These are phyloP conservation scores for Phaeosphaeriaceae sp. DNA, from an alignment of 2,329 filamentous ascomycete species.

Conservation along the genomic window DNA sequence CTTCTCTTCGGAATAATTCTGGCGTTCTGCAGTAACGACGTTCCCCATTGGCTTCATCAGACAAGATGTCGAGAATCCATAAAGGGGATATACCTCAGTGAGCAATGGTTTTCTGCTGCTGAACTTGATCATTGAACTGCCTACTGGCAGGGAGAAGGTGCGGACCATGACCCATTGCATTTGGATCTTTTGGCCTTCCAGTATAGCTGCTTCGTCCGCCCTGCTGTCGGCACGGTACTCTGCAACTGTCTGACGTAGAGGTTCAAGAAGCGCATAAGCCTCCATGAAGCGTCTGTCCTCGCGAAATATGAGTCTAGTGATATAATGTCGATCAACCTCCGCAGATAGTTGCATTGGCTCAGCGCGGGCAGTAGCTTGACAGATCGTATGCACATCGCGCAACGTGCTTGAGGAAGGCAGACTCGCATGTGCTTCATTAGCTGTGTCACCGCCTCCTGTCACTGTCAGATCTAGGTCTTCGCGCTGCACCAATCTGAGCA, in stretches of 20 bases:
- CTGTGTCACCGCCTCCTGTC: conserved; percentile 22
- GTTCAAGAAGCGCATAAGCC: conserved; percentile 83
- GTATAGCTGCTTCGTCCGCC: conserved; percentile 84
- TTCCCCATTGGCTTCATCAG: conserved; percentile 91
- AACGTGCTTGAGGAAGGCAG: conserved; percentile 19
- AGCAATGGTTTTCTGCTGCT: conserved; percentile 85
- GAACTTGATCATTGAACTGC: conserved; percentile 86
- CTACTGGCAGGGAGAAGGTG: conserved; percentile 86
- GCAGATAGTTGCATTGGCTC: conserved; percentile 77
- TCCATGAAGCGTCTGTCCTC: conserved; percentile 91
- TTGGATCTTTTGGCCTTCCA: conserved; percentile 91
- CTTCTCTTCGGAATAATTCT: conserved; percentile 90
- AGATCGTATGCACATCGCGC: conserved; percentile 80
- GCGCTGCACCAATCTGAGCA: conserved; percentile 79
- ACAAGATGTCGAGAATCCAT: conserved; percentile 90
- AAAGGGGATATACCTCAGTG: conserved; percentile 88
- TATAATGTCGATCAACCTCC: conserved; percentile 79
- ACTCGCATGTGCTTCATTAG: conserved; percentile 32
- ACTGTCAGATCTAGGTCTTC: conserved; percentile 71
- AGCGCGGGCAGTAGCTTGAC: conserved; percentile 68
- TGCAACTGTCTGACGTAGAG: conserved; percentile 79
- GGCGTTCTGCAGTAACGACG: conserved; percentile 90
- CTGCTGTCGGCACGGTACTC: conserved; percentile 75
- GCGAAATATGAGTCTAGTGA: conserved; percentile 86
- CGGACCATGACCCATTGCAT: conserved; percentile 86